These are phyloP conservation scores for Lentinula guzmanii DNA, from an alignment of 768 basidiomycete species.

Conservation along the genomic window DNA sequence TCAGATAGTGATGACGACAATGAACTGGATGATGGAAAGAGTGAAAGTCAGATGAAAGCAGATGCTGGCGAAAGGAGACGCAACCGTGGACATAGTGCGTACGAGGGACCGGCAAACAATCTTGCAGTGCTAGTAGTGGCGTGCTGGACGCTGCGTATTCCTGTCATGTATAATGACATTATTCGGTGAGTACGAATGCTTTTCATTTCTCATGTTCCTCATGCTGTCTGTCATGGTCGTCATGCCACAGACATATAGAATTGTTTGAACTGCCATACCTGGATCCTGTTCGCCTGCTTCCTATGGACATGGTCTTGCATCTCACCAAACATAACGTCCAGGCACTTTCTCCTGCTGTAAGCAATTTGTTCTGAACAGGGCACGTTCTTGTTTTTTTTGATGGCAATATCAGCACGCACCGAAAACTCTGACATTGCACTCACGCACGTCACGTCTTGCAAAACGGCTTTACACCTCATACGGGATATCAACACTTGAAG, in stretches of 20 bases:
- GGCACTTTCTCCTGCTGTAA: constrained; percentile 67
- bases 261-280: constrained; percentile 76
- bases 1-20: constrained; percentile 29
- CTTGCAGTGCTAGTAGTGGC: constrained; percentile 69
- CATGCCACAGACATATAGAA: constrained; percentile 57
- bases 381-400: constrained; percentile 8
- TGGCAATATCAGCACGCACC: constrained; percentile 54
- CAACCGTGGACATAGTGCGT: constrained; percentile 13
- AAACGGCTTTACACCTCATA: constrained; percentile 46
- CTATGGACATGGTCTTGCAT: constrained; percentile 55
- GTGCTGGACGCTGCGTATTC: constrained; percentile 77
- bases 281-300: constrained; percentile 59
- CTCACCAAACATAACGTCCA: constrained; percentile 65
- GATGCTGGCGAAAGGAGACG: constrained; percentile 3
- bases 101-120: constrained; percentile 38
- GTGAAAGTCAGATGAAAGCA: constrained; percentile 2
- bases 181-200: constrained; percentile 42
- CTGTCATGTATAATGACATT: constrained; percentile 72
- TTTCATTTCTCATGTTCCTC: constrained; percentile 2
- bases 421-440: constrained; percentile 48
- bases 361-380: constrained; percentile 16
- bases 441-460: constrained; percentile 56
- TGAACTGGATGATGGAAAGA: constrained; percentile 15
- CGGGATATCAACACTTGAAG: constrained; percentile 62
- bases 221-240: constrained; percentile 8